Evolutionary conservation across 169 alveolate genomes (phyloP), one percentile per base, ranked within the genome.

Genomic region (Cryptosporidium felis): DNA sequence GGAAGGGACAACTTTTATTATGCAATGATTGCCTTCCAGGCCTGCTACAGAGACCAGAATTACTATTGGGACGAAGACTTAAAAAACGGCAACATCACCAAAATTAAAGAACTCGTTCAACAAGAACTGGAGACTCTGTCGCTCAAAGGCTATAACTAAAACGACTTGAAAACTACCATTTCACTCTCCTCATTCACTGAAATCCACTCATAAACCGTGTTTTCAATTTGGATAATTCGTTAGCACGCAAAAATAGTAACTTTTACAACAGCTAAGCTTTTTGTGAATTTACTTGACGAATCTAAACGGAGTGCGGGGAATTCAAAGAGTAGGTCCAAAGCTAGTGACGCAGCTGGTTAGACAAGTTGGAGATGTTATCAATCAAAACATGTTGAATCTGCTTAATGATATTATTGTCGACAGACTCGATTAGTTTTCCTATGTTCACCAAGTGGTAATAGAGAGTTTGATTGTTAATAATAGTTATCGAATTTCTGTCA

Each of bases 1-100:
- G 85, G 85, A 74, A 74, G 85, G 34, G 85, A 74, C 41, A 26
- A 36, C 3, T 56, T 74, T 18, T 74, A 74, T 40, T 74, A 74
- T 34, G 28, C 85, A 14, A 40, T 74, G 41, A 49, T 74, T 49
- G 67, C 74, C 23, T 74, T 74, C 38, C 85, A 74, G 56, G 49
- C 44, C 8, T 49, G 74, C 40, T 74, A 74, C 34, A 51, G 56
- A 36, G 41, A 16, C 14, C 85, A 74, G 41, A 42, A 51, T 16
- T 74, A 53, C 34, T 41, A 10, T 21, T 74, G 85, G 85, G 67
- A 74, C 30, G 60, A 53, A 38, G 28, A 49, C 23, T 44, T 74
- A 1, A 53, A 74, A 36, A 74, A 36, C 8, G 85, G 85, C 8
- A 42, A 74, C 36, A 74, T 74, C 1, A 21, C 44, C 6, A 16